Base-by-base conservation (phyloP, 139 green algal species). In the Edaphochlamys debaryana region DNA sequence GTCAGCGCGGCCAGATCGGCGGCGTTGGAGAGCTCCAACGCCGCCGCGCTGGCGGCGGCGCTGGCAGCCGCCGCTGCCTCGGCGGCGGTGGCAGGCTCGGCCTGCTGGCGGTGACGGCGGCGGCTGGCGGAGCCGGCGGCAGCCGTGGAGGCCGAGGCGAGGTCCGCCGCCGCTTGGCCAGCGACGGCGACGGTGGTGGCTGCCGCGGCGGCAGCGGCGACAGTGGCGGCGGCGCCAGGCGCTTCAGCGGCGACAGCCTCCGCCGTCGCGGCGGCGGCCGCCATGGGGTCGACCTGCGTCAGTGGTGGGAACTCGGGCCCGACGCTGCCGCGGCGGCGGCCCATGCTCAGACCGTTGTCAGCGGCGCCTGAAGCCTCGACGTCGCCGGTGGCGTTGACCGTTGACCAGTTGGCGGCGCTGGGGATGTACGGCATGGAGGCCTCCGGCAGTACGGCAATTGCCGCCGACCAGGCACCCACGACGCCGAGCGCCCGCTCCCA, bases 401-500 rank as follows among this genome's bases (percentile, higher is more conserved):
- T 22, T 38, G 42, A 62, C 30, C 69, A 76, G 69, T 50, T 78
- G n/a, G 70, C 70, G 17, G 70, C 15, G 13, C n/a, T 45, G 15
- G 71, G 71, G 34, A 79, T 52, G 76, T 82, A 64, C 62, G 76
- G 76, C 76, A 73, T 82, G 20, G 76, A 64, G 42, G 29, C 36
- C 45, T 82, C 76, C 0, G 76, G 76, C 63, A 73, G 62, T 8
- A 82, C n/a, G n/a, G 41, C 42, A n/a, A 82, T 0, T 4, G 42
- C 76, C 42, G 75, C 75, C 30, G 60, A 60, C 75, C 58, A 82
- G 4, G 48, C n/a, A 62, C 75, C 60, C 40, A 40, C 75, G 23
- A 82, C 60, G 23, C 75, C 75, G 11, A 72, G 62, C 29, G 30
- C 58, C 17, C 58, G 74, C 30, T 70, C 62, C 60, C 60, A 82